These are phyloP conservation scores for Fragaria ananassa DNA, from an alignment of 306 rosid genomes.

Conservation along the genomic window DNA sequence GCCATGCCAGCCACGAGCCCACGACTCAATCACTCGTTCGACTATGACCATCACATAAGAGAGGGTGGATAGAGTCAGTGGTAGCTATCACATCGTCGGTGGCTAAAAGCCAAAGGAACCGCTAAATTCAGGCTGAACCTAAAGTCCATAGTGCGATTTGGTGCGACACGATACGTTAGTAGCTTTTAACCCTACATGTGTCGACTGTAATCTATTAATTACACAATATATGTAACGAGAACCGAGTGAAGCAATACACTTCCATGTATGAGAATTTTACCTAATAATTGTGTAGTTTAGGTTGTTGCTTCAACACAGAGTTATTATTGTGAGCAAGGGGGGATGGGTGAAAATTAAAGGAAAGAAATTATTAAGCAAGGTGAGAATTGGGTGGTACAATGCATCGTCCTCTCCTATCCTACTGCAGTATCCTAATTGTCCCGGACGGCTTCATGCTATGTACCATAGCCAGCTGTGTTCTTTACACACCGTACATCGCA, in stretches of 20 bases:
- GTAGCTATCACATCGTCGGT: neutral
- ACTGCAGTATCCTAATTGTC: neutral
- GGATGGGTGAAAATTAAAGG: neutral
- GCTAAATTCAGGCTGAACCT: neutral
- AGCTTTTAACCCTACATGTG: neutral
- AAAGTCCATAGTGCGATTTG: neutral
- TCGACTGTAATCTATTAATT: neutral
- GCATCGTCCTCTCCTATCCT: neutral
- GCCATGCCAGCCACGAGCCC: neutral
- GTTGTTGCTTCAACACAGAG: neutral
- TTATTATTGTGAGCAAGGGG: neutral
- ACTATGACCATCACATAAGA: neutral
- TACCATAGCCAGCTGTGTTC: conserved; percentile 1
- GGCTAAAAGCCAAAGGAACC: neutral
- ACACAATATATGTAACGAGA: neutral
- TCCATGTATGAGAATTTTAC: neutral
- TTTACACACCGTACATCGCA: neutral
- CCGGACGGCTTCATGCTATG: neutral
- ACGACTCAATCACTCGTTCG: neutral
- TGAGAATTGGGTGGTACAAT: neutral
- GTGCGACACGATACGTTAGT: neutral
- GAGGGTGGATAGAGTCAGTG: neutral
- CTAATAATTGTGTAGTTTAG: neutral
- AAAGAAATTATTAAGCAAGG: neutral
- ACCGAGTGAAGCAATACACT: neutral